phyloP scores from a whole-genome alignment of 2,329 filamentous ascomycete genomes.

The Aspergillus pseudonomiae region DNA sequence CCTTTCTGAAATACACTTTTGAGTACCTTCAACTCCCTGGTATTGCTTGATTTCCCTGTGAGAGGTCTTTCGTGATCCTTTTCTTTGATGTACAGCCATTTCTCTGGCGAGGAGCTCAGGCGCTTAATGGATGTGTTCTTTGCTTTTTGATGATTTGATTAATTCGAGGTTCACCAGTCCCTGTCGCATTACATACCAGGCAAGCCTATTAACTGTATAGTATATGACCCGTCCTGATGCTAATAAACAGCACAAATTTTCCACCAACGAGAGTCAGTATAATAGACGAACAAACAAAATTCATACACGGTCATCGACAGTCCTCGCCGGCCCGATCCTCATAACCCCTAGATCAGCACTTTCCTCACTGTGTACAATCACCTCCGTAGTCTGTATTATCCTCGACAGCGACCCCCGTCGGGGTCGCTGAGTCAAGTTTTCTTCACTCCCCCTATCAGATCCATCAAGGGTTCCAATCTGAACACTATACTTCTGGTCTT shows the following conservation, averaged over 20 bases:
- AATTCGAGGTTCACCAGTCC: constrained; percentile 5
- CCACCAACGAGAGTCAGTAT: neutral
- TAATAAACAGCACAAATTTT: neutral
- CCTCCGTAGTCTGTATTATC: constrained; percentile 10
- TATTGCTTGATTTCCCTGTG: constrained; percentile 13
- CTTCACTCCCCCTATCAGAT: neutral
- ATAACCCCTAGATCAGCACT: constrained; percentile 15
- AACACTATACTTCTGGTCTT: neutral
- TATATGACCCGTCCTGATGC: constrained; percentile 13
- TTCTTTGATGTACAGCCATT: constrained; percentile 34
- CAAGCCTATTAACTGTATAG: constrained; percentile 20
- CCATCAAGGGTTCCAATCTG: neutral
- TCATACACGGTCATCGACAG: neutral
- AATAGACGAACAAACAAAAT: neutral
- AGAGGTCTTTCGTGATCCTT: constrained; percentile 19
- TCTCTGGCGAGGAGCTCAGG: constrained; percentile 37
- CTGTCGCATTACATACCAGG: constrained; percentile 7
- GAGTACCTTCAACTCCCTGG: constrained; percentile 9
- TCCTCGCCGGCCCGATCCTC: constrained; percentile 15
- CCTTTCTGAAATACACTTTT: constrained; percentile 16
- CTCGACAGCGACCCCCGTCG: neutral
- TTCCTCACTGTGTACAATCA: constrained; percentile 8
- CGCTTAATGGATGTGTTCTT: constrained; percentile 31
- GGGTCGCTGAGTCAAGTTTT: neutral
- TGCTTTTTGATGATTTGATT: constrained; percentile 13